Percentiles rank a stretch among this genome's conserved stretches.
These are phyloP conservation scores for Solanum habrochaites DNA, from an alignment of 257 asterid genomes.

Conservation along the genomic window DNA sequence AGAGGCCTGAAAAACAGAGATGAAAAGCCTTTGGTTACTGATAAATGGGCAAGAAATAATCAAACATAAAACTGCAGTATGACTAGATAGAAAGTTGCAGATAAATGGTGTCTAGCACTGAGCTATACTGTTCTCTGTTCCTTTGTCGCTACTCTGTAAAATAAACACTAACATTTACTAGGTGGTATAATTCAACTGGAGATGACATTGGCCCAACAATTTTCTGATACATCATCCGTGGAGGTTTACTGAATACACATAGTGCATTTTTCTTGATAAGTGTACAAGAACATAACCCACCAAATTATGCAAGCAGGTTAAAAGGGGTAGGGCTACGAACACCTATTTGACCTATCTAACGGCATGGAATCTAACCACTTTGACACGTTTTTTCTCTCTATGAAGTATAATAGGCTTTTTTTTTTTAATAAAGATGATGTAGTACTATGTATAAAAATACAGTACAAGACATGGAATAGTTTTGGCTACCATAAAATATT, in stretches of 20 bases:
- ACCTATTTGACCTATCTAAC: background rate
- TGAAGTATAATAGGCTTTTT: background rate
- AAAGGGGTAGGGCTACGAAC: background rate
- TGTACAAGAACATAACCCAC: background rate
- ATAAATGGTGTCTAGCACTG: background rate
- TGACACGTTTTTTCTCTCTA: background rate
- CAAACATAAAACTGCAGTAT: background rate
- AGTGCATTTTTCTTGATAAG: background rate
- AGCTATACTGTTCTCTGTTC: background rate
- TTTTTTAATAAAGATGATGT: background rate
- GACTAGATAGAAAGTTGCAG: background rate
- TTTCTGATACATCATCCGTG: background rate
- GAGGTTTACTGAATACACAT: background rate
- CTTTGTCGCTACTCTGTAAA: background rate
- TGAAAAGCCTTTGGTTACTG: background rate
- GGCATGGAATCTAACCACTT: background rate
- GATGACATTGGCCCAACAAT: background rate
- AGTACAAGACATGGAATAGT: background rate
- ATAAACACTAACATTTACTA: background rate
- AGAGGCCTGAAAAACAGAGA: conserved; percentile 51
- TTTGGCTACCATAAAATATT: background rate
- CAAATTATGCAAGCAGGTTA: background rate
- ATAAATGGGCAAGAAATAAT: background rate
- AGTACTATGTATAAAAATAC: background rate
- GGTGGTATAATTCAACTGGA: background rate